A percentile compares a stretch with the other conserved stretches of the same genome.
phyloP scores from a whole-genome alignment of 1,139 yeast genomes.

The Yamadazyma epiphylla region DNA sequence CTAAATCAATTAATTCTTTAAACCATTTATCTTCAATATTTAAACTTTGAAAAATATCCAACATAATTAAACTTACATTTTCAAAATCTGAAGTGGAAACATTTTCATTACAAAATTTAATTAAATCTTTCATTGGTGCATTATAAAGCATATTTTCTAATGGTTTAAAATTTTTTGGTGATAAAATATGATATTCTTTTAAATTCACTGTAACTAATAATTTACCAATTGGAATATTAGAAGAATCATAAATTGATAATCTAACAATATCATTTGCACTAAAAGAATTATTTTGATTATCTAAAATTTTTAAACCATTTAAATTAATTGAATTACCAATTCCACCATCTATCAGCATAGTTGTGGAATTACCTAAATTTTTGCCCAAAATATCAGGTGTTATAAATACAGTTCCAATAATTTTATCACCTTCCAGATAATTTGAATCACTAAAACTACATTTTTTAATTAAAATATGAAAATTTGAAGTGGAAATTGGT shows the following conservation, averaged over 20 bases:
- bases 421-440: constrained; percentile 28
- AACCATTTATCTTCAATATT: constrained; percentile 69
- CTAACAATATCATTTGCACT: constrained; percentile 34
- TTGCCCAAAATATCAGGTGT: constrained; percentile 52
- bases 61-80: constrained; percentile 47
- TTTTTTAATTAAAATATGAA: constrained; percentile 49
- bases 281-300: constrained; percentile 7
- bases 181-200: constrained; percentile 56
- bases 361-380: constrained; percentile 30
- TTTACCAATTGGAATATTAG: constrained; percentile 52
- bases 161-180: constrained; percentile 53
- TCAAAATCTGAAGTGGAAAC: constrained; percentile 50
- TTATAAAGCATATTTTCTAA: constrained; percentile 57
- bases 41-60: constrained; percentile 65
- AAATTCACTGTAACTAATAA: constrained; percentile 52
- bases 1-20: constrained; percentile 61
- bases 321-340: constrained; percentile 22
- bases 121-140: constrained; percentile 48
- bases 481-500: constrained; percentile 51
- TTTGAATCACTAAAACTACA: constrained; percentile 18
- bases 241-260: constrained; percentile 37
- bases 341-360: constrained; percentile 33
- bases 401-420: constrained; percentile 53
- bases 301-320: constrained; percentile 13
- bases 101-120: constrained; percentile 42